phyloP scores from a whole-genome alignment of 768 basidiomycete genomes.

The Boletus insuetus region DNA sequence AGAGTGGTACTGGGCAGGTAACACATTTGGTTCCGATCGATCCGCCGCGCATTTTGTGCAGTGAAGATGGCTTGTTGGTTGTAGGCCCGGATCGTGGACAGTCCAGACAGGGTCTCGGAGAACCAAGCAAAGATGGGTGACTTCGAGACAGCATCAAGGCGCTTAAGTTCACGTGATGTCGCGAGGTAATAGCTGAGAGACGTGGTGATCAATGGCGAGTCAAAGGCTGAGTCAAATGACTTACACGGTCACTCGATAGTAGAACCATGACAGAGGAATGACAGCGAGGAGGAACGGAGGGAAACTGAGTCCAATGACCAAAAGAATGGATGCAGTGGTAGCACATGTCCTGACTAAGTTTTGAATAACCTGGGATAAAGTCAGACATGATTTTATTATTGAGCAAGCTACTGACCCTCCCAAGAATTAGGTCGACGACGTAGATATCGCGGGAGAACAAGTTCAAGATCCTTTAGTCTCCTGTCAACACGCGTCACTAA shows the following conservation, averaged over 20 bases:
- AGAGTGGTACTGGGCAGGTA: conserved; percentile 68
- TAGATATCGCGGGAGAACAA: conserved; percentile 88
- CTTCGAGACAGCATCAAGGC: conserved; percentile 83
- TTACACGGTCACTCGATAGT: conserved; percentile 76
- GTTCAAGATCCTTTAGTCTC: conserved; percentile 66
- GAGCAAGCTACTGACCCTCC: conserved; percentile 41
- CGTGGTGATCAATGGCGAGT: background rate
- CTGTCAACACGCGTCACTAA: background rate
- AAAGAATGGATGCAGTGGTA: conserved; percentile 53
- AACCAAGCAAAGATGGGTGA: conserved; percentile 93
- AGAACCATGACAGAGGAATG: conserved; percentile 76
- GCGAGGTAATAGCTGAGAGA: conserved; percentile 74
- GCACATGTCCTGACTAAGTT: conserved; percentile 65
- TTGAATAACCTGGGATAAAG: conserved; percentile 49
- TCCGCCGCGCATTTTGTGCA: conserved; percentile 62
- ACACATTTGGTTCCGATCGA: conserved; percentile 86
- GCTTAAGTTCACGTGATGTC: conserved; percentile 84
- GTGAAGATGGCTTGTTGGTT: conserved; percentile 66
- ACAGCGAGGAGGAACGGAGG: conserved; percentile 78
- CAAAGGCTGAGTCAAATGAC: conserved; percentile 17
- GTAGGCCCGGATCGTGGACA: conserved; percentile 84
- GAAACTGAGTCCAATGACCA: conserved; percentile 79
- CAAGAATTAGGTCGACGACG: conserved; percentile 81
- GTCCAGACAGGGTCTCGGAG: conserved; percentile 70
- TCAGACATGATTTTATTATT: background rate